These are phyloP conservation scores for Didymella glomerata DNA, from an alignment of 2,329 filamentous ascomycete species.

Conservation along the genomic window DNA sequence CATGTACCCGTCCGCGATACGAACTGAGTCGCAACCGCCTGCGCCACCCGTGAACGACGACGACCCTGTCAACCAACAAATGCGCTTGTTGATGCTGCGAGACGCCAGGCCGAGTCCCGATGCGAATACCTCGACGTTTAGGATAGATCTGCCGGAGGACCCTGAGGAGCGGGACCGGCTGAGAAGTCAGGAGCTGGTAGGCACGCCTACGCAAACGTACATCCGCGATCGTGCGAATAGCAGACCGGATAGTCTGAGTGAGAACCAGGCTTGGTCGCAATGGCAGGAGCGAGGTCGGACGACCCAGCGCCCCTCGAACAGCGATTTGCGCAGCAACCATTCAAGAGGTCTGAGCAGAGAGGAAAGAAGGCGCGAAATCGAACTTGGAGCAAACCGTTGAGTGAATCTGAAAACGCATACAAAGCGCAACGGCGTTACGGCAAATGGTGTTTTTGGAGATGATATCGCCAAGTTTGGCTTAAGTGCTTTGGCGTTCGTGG, in stretches of 20 bases:
- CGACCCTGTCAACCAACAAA: conserved; percentile 60
- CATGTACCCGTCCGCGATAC: conserved; percentile 55
- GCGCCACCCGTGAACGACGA: conserved; percentile 54
- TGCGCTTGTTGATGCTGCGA: conserved; percentile 56
- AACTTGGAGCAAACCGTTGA: conserved; percentile 44
- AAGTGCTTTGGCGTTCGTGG: conserved; percentile 1
- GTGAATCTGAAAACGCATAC: conserved; percentile 9
- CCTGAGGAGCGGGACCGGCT: conserved; percentile 37
- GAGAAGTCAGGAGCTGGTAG: conserved; percentile 44
- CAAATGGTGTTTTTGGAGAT: conserved; percentile 22
- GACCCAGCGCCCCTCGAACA: conserved; percentile 37
- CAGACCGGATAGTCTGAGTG: conserved; percentile 40
- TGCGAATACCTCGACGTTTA: conserved; percentile 53
- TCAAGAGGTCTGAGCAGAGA: conserved; percentile 50
- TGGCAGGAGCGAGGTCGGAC: conserved; percentile 45
- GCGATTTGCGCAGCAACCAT: conserved; percentile 38
- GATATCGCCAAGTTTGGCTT: conserved; percentile 6
- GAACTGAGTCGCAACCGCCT: conserved; percentile 38
- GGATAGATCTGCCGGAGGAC: conserved; percentile 52
- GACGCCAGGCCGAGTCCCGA: conserved; percentile 46
- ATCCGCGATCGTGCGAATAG: conserved; percentile 35
- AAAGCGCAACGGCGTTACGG: conserved; percentile 25
- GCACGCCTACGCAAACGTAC: conserved; percentile 38
- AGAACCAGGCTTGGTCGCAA: conserved; percentile 41
- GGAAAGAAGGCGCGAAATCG: conserved; percentile 53